A percentile compares a stretch with the other conserved stretches of the same genome.
phyloP scores from a whole-genome alignment of 2,329 filamentous ascomycete genomes.

The Arthrobotrys iridis region DNA sequence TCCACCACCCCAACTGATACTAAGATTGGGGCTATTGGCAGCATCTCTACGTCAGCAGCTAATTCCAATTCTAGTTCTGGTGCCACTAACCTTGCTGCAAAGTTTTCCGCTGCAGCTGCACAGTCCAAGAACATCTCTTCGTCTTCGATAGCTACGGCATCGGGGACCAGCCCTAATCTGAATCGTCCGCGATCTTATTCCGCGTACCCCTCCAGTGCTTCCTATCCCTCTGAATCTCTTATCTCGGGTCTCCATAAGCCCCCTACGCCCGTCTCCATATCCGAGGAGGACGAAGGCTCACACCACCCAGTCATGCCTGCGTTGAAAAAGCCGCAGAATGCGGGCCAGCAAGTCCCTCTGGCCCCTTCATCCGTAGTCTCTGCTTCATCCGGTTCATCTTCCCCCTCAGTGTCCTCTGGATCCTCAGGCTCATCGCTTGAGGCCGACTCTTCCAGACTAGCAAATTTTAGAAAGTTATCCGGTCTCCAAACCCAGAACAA shows the following conservation, averaged over 20 bases:
- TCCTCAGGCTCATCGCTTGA: constrained; percentile 46
- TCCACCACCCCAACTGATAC: constrained; percentile 17
- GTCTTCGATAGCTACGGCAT: constrained; percentile 24
- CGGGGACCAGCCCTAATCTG: constrained; percentile 31
- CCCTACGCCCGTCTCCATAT: constrained; percentile 46
- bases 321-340: constrained; percentile 51
- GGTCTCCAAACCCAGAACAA: constrained; percentile 48
- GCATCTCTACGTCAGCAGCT: constrained; percentile 46
- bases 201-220: constrained; percentile 30
- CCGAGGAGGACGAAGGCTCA: constrained; percentile 29
- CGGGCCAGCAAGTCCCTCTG: constrained; percentile 43
- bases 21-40: constrained; percentile 22
- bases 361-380: constrained; percentile 52
- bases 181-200: constrained; percentile 48
- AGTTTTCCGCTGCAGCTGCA: constrained; percentile 43
- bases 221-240: background rate
- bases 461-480: constrained; percentile 51
- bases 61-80: background rate
- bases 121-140: constrained; percentile 48
- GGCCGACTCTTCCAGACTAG: constrained; percentile 27
- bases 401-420: constrained; percentile 49
- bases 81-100: constrained; percentile 25
- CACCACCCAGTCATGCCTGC: constrained; percentile 44
- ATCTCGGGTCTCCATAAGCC: constrained; percentile 29
- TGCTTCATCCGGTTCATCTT: constrained; percentile 42